phyloP scores from a whole-genome alignment of 2,329 filamentous ascomycete species.

The Clathrospora elynae region DNA sequence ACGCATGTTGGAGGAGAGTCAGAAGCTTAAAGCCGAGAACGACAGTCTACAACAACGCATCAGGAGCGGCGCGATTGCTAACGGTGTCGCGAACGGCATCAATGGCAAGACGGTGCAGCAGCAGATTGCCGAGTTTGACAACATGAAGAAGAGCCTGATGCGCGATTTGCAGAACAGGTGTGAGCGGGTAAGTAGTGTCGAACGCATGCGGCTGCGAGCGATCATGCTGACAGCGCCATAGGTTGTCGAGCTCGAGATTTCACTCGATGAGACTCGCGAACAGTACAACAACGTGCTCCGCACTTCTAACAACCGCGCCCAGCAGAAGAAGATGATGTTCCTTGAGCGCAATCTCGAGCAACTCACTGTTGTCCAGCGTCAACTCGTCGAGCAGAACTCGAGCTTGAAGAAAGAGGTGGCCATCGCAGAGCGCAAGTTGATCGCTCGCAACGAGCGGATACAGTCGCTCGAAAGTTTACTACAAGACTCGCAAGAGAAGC shows the following conservation, averaged over 20 bases:
- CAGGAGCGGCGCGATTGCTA: constrained; percentile 67
- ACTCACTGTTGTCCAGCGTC: constrained; percentile 93
- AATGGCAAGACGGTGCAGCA: constrained; percentile 94
- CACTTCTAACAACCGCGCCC: constrained; percentile 94
- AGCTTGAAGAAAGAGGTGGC: constrained; percentile 97
- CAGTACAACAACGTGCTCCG: constrained; percentile 99
- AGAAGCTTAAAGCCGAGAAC: constrained; percentile 77
- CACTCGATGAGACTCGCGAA: constrained; percentile 93
- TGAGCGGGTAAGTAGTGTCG: constrained; percentile 67
- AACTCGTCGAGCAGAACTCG: constrained; percentile 97
- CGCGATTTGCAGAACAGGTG: constrained; percentile 97
- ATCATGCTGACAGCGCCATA: constrained; percentile 31
- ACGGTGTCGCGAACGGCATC: constrained; percentile 60
- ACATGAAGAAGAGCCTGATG: constrained; percentile 99
- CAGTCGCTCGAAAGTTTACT: constrained; percentile 89
- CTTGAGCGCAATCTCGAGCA: constrained; percentile 97
- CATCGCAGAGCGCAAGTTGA: constrained; percentile 95
- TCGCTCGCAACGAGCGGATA: constrained; percentile 95
- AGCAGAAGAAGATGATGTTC: constrained; percentile 99
- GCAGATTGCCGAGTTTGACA: constrained; percentile 97
- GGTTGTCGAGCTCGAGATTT: constrained; percentile 96
- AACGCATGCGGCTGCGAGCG: constrained; percentile 10
- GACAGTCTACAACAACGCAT: constrained; percentile 77
- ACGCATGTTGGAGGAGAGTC: constrained; percentile 80
- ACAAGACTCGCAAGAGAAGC: constrained; percentile 97